These are phyloP conservation scores for Podaxis rugospora DNA, from an alignment of 768 basidiomycete species.

Conservation along the genomic window DNA sequence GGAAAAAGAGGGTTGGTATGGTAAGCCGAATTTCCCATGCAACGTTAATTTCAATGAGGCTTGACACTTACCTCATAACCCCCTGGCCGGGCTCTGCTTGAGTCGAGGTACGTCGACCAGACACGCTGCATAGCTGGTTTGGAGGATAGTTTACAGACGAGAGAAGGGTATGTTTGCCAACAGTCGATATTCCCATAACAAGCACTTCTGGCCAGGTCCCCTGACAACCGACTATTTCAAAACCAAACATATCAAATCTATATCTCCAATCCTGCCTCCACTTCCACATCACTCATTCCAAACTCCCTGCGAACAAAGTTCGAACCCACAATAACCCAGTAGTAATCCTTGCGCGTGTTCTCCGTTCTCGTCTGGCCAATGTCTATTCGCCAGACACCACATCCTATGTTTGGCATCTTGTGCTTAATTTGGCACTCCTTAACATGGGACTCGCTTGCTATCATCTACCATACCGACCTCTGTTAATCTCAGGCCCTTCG, in stretches of 20 bases:
- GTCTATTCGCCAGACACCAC: neutral
- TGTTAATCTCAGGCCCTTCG: neutral
- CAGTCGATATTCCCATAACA: neutral
- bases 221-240: slow-evolving; percentile 2
- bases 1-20: slow-evolving; percentile 15
- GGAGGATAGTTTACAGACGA: neutral
- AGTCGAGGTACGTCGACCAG: slow-evolving; percentile 50
- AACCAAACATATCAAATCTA: neutral
- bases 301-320: neutral
- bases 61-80: neutral
- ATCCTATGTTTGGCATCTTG: neutral
- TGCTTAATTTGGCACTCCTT: neutral
- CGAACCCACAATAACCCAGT: too few species aligned
- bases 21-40: slow-evolving; percentile 17
- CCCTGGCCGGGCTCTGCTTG: slow-evolving; percentile 13
- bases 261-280: neutral
- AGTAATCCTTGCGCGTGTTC: neutral
- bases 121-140: slow-evolving; percentile 38
- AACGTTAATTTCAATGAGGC: slow-evolving; percentile 8
- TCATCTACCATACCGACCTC: neutral
- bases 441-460: neutral
- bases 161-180: neutral
- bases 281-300: neutral
- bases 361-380: neutral
- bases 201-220: neutral